These are phyloP conservation scores for Xerocomus subilludens DNA, from an alignment of 1,284 basidiomycete species.

Conservation along the genomic window DNA sequence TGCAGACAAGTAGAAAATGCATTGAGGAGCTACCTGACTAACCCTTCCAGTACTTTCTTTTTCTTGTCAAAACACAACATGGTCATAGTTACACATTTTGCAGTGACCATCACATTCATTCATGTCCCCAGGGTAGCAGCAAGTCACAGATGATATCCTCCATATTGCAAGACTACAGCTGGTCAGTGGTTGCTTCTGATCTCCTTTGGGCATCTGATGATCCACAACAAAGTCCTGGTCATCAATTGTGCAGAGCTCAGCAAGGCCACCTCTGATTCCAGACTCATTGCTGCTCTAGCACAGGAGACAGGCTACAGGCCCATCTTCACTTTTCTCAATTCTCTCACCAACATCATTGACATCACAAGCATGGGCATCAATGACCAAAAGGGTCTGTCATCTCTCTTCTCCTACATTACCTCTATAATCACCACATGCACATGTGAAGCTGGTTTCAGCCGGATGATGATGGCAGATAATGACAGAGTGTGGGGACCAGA, in stretches of 20 bases:
- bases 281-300: conserved; percentile 77
- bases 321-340: conserved; percentile 89
- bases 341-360: conserved; percentile 88
- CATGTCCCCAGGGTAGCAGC: conserved; percentile 92
- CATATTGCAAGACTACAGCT: conserved; percentile 68
- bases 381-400: conserved; percentile 83
- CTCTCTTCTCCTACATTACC: not conserved
- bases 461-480: too few species aligned
- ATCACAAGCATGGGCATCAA: conserved; percentile 94
- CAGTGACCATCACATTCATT: conserved; percentile 79
- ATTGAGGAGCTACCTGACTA: conserved; percentile 76
- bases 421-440: conserved; percentile 19
- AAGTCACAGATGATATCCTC: conserved; percentile 79
- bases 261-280: conserved; percentile 77
- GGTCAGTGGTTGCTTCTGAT: conserved; percentile 58
- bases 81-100: conserved; percentile 20
- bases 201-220: conserved; percentile 4
- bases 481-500: too few species aligned
- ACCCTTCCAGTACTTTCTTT: conserved; percentile 69
- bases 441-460: conserved; percentile 80
- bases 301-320: conserved; percentile 92
- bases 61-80: not conserved
- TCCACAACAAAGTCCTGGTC: conserved; percentile 70
- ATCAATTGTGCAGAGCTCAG: conserved; percentile 88
- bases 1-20: conserved; percentile 78